Evolutionary conservation across 352 stramenopile genomes (phyloP).

Genomic region (Phytophthora sansomeana): DNA sequence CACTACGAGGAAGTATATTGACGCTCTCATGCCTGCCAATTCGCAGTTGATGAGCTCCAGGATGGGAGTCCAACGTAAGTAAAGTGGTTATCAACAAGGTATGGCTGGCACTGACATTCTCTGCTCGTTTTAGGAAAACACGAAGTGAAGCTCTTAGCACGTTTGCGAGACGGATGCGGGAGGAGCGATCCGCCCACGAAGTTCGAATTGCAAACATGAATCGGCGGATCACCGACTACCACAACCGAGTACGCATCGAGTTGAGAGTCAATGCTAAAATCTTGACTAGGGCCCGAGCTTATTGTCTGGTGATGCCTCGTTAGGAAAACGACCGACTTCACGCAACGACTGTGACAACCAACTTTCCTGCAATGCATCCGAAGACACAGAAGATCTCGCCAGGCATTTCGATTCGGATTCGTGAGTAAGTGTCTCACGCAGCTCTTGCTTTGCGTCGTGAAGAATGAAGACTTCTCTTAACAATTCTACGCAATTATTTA

Average conservation of each 20-base stretch:
- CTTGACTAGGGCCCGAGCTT: background rate
- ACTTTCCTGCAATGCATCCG: slow-evolving; percentile 86
- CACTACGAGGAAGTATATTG: background rate
- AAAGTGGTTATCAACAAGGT: background rate
- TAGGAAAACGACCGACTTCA: slow-evolving; percentile 74
- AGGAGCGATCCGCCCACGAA: slow-evolving; percentile 64
- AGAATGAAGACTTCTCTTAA: background rate
- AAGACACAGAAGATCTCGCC: slow-evolving; percentile 74
- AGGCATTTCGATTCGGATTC: slow-evolving; percentile 68
- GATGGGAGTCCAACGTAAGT: slow-evolving; percentile 55
- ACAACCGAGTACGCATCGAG: slow-evolving; percentile 54
- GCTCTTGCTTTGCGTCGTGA: background rate
- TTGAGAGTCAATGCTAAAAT: background rate
- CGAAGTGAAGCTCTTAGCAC: slow-evolving; percentile 64
- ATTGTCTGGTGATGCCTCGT: slow-evolving; percentile 7
- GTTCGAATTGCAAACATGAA: slow-evolving; percentile 83
- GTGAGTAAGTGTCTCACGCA: slow-evolving; percentile 49
- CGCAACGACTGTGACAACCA: slow-evolving; percentile 69
- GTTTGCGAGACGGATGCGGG: slow-evolving; percentile 63
- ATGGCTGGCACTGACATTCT: background rate
- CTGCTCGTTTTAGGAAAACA: slow-evolving; percentile 35
- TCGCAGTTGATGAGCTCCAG: slow-evolving; percentile 49
- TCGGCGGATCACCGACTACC: slow-evolving; percentile 81
- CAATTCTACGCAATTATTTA: background rate
- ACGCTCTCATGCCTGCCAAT: background rate